Base-by-base conservation (phyloP, 2,329 filamentous ascomycete species). In the Ascomycota sp. region DNA sequence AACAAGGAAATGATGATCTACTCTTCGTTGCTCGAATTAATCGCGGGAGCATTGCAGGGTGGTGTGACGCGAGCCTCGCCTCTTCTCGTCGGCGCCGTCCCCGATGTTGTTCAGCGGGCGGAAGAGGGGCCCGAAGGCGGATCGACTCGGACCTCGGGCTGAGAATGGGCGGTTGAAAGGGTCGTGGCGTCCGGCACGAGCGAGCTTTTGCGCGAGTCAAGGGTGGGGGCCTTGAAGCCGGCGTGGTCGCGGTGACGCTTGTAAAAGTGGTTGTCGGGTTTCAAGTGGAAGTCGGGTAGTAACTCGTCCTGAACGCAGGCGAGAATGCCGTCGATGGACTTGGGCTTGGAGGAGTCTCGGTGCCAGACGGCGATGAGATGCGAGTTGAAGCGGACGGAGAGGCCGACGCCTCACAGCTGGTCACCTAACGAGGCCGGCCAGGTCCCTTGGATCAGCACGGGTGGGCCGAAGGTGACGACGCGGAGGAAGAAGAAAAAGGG, bases 281-380 rank as follows among this genome's bases (percentile, higher is more conserved):
- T 77, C 24, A 81, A 81, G 34, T 62, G 62, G 39, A 92, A 56
- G 46, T 89, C 78, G 1, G 64, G 56, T 5, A 75, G 75, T 20
- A 94, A 59, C 39, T 79, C 69, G 30, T 74, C 66, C 28, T 92
- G 58, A 30, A 93, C 73, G 28, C 70, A 75, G 36, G 69, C 57
- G 29, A 85, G 63, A 35, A 94, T 64, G 37, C 62, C 68, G 46
- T 86, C 72, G 40, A 89, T 68, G 5, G 82, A 89, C 40, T 68
- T 71, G 45, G 80, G 64, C 53, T 89, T 83, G 35, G 71, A 74
- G 15, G 75, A 74, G 45, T 92, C 78, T 37, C 89, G 80, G 56
- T 93, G 89, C 86, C 86, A 95, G 45, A 95, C 69, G 41, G 79
- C 78, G 48, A 94, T 76, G 40, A 93, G 69, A 48, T 86, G 75